Percentiles rank a stretch among this genome's conserved stretches.
These are phyloP conservation scores for Camelina hispida DNA, from an alignment of 345 rosid species.

Conservation along the genomic window DNA sequence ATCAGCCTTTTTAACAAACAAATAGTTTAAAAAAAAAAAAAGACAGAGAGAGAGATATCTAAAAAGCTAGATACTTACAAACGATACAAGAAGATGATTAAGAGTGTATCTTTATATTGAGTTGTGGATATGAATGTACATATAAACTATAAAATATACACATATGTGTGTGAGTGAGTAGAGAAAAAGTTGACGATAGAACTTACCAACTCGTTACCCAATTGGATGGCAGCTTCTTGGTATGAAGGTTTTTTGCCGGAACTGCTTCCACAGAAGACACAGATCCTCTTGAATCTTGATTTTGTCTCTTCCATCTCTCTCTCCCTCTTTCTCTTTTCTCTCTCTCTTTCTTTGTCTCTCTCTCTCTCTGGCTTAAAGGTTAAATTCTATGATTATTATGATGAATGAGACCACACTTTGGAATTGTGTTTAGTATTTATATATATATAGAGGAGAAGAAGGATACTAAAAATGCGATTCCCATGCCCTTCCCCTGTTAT, in stretches of 20 bases:
- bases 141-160: background rate
- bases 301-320: constrained; percentile 54
- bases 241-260: constrained; percentile 79
- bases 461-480: constrained; percentile 41
- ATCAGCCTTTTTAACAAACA: background rate
- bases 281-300: constrained; percentile 81
- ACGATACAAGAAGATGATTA: constrained; percentile 8
- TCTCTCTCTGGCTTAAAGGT: constrained; percentile 39
- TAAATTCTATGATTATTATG: constrained; percentile 37
- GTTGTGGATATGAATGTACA: background rate
- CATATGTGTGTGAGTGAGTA: background rate
- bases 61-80: background rate
- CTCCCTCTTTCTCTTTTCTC: background rate
- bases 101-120: constrained; percentile 12
- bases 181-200: constrained; percentile 1
- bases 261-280: constrained; percentile 91
- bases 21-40: background rate
- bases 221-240: constrained; percentile 81
- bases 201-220: constrained; percentile 80
- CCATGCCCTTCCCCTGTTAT: constrained; percentile 36
- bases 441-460: constrained; percentile 27
- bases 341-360: constrained; percentile 25
- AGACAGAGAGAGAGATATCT: background rate
- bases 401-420: constrained; percentile 42
- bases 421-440: constrained; percentile 39